Conservation (phyloP, 2,329 filamentous ascomycete genomes). For the Xylariomycetidae sp. region DNA sequence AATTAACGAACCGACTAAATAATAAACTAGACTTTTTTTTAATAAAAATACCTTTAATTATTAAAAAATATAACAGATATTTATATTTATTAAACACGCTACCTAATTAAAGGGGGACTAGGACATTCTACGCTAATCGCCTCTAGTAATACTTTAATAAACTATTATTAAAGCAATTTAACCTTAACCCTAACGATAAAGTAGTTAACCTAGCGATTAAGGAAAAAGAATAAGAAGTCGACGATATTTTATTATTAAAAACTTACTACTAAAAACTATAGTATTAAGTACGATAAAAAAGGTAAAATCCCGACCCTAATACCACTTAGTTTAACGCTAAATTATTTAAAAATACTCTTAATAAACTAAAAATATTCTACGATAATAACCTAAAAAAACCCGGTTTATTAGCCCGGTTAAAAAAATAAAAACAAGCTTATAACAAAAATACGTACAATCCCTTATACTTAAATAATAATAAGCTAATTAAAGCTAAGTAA, state of each 20-base stretch:
- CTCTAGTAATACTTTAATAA: not conserved
- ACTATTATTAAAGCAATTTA: slow-evolving; percentile 1
- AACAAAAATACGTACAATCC: not conserved
- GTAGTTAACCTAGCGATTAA: slow-evolving; percentile 1
- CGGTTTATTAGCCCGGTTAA: not conserved
- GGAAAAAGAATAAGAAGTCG: slow-evolving; percentile 1
- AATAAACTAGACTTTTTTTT: slow-evolving; percentile 2
- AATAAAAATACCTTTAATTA: slow-evolving; percentile 1
- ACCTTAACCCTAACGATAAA: slow-evolving; percentile 1
- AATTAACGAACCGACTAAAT: slow-evolving; percentile 1
- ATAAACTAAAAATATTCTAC: not conserved
- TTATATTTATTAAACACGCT: slow-evolving; percentile 1
- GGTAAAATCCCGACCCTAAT: not conserved
- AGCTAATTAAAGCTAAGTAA: slow-evolving; percentile 1
- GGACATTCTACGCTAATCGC: not conserved
- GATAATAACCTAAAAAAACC: not conserved
- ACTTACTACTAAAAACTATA: slow-evolving; percentile 1
- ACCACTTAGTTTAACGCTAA: not conserved
- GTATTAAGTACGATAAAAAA: slow-evolving; percentile 1
- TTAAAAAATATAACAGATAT: not conserved
- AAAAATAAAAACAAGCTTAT: not conserved
- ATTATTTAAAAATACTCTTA: not conserved
- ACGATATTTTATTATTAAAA: not conserved
- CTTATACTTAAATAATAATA: slow-evolving; percentile 10
- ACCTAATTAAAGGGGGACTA: not conserved